Conservation (phyloP, 2,329 filamentous ascomycete species). For the Penicillium decumbens region DNA sequence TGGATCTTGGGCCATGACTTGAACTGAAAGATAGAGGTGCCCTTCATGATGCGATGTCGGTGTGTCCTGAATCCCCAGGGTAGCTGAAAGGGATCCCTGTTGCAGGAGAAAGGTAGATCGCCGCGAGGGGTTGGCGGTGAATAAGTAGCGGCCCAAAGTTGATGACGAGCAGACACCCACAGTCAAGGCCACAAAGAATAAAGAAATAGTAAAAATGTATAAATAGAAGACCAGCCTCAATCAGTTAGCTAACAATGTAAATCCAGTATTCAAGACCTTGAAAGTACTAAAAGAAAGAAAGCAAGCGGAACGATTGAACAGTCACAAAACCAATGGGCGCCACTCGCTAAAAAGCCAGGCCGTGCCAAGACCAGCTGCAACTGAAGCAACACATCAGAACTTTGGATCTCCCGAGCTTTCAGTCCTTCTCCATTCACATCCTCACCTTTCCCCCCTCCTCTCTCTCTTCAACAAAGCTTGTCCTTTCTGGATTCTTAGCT, state of each 20-base stretch:
- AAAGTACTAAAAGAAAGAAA: neutral
- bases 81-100: neutral
- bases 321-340: constrained; percentile 20
- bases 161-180: constrained; percentile 23
- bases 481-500: constrained; percentile 19
- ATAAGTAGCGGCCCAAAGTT: constrained; percentile 14
- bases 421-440: constrained; percentile 23
- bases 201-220: neutral
- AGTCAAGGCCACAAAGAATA: neutral
- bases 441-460: constrained; percentile 16
- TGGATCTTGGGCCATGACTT: constrained; percentile 53
- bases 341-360: constrained; percentile 33
- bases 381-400: constrained; percentile 27
- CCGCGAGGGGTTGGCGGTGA: constrained; percentile 27
- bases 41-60: constrained; percentile 46
- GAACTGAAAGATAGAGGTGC: constrained; percentile 45
- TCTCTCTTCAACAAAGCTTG: constrained; percentile 15
- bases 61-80: constrained; percentile 1
- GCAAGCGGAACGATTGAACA: neutral
- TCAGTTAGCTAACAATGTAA: neutral
- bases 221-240: neutral
- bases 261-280: too few relatives aligned
- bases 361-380: constrained; percentile 24
- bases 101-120: constrained; percentile 11
- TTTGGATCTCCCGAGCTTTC: constrained; percentile 21